Conservation (phyloP, 2,329 filamentous ascomycete genomes). For the Xylaria digitata region DNA sequence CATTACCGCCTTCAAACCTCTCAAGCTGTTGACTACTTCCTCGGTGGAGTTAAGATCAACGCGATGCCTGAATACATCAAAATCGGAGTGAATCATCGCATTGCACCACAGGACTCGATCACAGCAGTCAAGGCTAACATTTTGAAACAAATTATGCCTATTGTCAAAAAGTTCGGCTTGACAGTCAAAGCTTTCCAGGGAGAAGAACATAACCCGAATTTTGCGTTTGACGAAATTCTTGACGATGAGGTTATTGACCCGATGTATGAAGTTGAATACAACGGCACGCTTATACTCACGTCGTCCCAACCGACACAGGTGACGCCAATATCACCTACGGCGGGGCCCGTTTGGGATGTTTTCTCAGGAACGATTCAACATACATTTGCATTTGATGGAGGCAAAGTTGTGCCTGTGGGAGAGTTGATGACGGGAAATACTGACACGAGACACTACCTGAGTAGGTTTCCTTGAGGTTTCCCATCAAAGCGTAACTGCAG, state of each 20-base stretch:
- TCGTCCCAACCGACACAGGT: conserved; percentile 50
- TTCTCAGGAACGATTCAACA: conserved; percentile 51
- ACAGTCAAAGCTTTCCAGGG: conserved; percentile 60
- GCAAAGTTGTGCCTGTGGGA: conserved; percentile 52
- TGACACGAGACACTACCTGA: conserved; percentile 53
- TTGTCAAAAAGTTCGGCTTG: conserved; percentile 61
- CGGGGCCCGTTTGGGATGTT: conserved; percentile 48
- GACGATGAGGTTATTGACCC: conserved; percentile 42
- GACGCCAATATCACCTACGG: conserved; percentile 53
- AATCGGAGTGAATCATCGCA: conserved; percentile 66
- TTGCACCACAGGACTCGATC: conserved; percentile 65
- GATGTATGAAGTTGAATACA: conserved; percentile 55
- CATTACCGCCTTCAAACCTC: conserved; percentile 68
- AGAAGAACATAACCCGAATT: conserved; percentile 48
- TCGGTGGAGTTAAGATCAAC: conserved; percentile 68
- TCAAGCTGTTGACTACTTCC: conserved; percentile 65
- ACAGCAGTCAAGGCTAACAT: conserved; percentile 59
- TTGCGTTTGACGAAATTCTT: conserved; percentile 40
- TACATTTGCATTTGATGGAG: conserved; percentile 51
- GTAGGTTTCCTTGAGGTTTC: conserved; percentile 39
- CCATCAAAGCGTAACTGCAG: not conserved
- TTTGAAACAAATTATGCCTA: conserved; percentile 57
- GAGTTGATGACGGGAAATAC: conserved; percentile 55
- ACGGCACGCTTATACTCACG: conserved; percentile 54
- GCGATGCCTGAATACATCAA: conserved; percentile 66